Evolutionary conservation across 2,329 filamentous ascomycete genomes (phyloP).

Genomic region (Clarireedia hainanense): DNA sequence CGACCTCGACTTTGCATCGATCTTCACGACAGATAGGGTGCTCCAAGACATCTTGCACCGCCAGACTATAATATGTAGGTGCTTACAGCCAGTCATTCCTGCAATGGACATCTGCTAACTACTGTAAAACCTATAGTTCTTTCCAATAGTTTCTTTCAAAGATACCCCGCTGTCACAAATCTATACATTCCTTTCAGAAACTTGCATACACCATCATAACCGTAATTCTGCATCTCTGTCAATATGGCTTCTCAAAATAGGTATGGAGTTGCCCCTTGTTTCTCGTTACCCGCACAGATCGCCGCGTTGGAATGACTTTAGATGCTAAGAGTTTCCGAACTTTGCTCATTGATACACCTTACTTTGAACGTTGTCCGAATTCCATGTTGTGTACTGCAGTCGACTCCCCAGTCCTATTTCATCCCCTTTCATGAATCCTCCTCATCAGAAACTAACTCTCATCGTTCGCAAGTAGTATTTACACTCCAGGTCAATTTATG

Average conservation of each 20-base stretch:
- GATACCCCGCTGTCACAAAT: slow-evolving; percentile 24
- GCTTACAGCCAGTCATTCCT: neutral
- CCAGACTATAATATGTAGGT: slow-evolving; percentile 5
- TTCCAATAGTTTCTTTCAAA: slow-evolving; percentile 17
- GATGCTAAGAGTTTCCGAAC: neutral
- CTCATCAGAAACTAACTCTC: slow-evolving; percentile 2
- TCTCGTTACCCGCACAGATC: slow-evolving; percentile 17
- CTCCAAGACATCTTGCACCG: neutral
- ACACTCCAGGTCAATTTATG: slow-evolving; percentile 70
- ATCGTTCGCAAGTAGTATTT: slow-evolving; percentile 37
- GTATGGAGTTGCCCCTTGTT: slow-evolving; percentile 16
- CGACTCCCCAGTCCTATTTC: slow-evolving; percentile 5
- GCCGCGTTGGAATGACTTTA: slow-evolving; percentile 2
- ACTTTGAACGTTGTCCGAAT: neutral
- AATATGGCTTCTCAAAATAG: slow-evolving; percentile 29
- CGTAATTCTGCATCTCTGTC: slow-evolving; percentile 14
- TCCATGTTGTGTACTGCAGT: neutral
- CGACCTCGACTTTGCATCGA: neutral
- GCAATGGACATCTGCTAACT: neutral
- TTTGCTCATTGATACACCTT: neutral
- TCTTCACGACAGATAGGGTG: slow-evolving; percentile 1
- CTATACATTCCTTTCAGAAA: slow-evolving; percentile 6
- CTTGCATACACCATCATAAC: slow-evolving; percentile 8
- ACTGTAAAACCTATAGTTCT: slow-evolving; percentile 2
- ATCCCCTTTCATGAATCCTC: neutral